These are phyloP conservation scores for Lasiodiplodia theobromae DNA, from an alignment of 2,329 filamentous ascomycete genomes.

Conservation along the genomic window DNA sequence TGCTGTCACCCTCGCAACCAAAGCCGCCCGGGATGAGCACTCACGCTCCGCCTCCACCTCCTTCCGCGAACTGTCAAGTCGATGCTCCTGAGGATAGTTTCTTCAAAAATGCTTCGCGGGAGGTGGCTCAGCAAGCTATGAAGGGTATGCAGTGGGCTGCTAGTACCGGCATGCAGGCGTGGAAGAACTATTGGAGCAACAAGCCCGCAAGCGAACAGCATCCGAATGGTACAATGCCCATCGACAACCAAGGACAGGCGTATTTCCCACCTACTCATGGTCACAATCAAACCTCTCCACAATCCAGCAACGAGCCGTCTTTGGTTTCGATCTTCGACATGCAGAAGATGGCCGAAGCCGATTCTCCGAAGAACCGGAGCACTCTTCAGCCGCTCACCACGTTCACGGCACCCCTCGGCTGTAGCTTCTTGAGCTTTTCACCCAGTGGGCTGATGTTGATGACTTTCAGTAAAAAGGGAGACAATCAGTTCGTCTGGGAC, in stretches of 20 bases:
- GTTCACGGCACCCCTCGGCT: slow-evolving; percentile 75
- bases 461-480: slow-evolving; percentile 83
- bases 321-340: slow-evolving; percentile 79
- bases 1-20: slow-evolving; percentile 59
- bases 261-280: slow-evolving; percentile 82
- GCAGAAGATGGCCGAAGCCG: slow-evolving; percentile 60
- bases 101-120: slow-evolving; percentile 78
- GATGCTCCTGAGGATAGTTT: slow-evolving; percentile 78
- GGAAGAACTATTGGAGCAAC: slow-evolving; percentile 79
- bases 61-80: slow-evolving; percentile 69
- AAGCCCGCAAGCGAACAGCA: slow-evolving; percentile 35
- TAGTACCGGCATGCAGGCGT: slow-evolving; percentile 77
- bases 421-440: slow-evolving; percentile 81
- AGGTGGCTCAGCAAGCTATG: slow-evolving; percentile 79
- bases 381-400: slow-evolving; percentile 69
- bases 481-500: slow-evolving; percentile 83
- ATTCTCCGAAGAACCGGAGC: slow-evolving; percentile 59
- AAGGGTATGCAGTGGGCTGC: slow-evolving; percentile 78
- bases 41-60: slow-evolving; percentile 73
- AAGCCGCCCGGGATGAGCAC: slow-evolving; percentile 64
- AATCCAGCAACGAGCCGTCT: slow-evolving; percentile 68
- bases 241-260: slow-evolving; percentile 44
- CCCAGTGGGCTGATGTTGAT: slow-evolving; percentile 76
- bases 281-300: slow-evolving; percentile 61
- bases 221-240: slow-evolving; percentile 33